phyloP scores from a whole-genome alignment of 768 basidiomycete species.

The Psilocybe tampanensis region DNA sequence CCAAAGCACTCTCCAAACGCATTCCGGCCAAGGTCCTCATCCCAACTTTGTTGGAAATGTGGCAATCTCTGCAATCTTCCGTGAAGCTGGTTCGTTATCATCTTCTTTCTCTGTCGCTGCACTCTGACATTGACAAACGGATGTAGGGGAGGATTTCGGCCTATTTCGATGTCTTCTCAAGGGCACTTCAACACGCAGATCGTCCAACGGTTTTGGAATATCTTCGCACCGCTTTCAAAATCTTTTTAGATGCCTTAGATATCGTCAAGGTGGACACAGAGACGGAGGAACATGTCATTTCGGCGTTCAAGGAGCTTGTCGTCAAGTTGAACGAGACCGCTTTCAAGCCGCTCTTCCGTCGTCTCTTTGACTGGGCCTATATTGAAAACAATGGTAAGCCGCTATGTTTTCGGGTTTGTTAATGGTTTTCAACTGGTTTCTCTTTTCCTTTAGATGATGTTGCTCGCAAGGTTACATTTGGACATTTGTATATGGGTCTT shows the following conservation, averaged over 20 bases:
- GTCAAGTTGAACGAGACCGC: constrained; percentile 91
- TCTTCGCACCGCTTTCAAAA: constrained; percentile 68
- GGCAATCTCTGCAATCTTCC: constrained; percentile 43
- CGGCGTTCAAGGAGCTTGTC: constrained; percentile 86
- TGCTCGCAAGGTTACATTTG: constrained; percentile 69
- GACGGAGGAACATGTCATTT: constrained; percentile 53
- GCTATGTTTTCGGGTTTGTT: not conserved
- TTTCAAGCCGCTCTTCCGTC: constrained; percentile 91
- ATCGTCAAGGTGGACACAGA: constrained; percentile 36
- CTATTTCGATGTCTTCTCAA: constrained; percentile 73
- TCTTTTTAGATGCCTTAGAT: constrained; percentile 81
- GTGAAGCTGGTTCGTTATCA: constrained; percentile 37
- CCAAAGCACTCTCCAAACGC: constrained; percentile 71
- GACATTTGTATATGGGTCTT: constrained; percentile 69
- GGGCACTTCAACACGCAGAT: constrained; percentile 63
- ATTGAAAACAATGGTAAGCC: constrained; percentile 50
- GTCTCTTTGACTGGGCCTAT: constrained; percentile 95
- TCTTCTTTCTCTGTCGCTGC: not conserved
- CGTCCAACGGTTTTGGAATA: constrained; percentile 67
- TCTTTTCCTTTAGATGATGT: constrained; percentile 29
- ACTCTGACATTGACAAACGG: not conserved
- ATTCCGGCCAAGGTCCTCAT: constrained; percentile 69
- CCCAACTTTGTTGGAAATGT: constrained; percentile 61
- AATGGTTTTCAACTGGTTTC: not conserved
- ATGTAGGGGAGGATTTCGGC: constrained; percentile 39